Conservation (phyloP, 2,329 filamentous ascomycete genomes). For the Fusarium nematophilum region DNA sequence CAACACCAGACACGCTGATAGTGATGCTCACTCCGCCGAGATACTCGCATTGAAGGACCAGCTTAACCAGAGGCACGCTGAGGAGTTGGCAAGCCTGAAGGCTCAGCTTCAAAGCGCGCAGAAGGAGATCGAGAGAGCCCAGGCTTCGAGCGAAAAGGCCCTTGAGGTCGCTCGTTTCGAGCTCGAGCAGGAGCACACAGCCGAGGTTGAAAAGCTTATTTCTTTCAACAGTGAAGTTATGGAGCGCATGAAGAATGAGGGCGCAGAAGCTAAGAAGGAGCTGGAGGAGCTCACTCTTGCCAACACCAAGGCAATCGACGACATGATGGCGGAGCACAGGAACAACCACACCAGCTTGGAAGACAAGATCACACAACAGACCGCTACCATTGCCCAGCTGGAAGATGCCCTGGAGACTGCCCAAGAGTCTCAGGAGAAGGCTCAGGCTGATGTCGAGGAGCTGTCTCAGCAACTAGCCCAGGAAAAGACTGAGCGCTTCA, state of each 20-base stretch:
- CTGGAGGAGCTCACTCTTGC: slow-evolving; percentile 55
- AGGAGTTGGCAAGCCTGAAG: slow-evolving; percentile 51
- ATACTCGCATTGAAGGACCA: slow-evolving; percentile 54
- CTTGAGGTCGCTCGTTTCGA: slow-evolving; percentile 59
- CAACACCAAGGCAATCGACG: slow-evolving; percentile 54
- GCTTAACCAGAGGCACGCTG: slow-evolving; percentile 51
- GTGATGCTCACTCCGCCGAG: slow-evolving; percentile 50
- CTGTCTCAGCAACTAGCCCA: slow-evolving; percentile 66
- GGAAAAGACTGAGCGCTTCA: slow-evolving; percentile 70
- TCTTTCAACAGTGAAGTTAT: slow-evolving; percentile 56
- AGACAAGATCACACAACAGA: slow-evolving; percentile 51
- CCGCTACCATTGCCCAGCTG: slow-evolving; percentile 50
- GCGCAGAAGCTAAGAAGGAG: slow-evolving; percentile 53
- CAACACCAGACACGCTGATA: slow-evolving; percentile 44
- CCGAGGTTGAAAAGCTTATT: slow-evolving; percentile 60
- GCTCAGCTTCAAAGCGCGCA: slow-evolving; percentile 37
- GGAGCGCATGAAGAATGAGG: slow-evolving; percentile 54
- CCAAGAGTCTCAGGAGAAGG: slow-evolving; percentile 57
- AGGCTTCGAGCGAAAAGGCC: slow-evolving; percentile 56
- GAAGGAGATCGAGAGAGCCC: slow-evolving; percentile 59
- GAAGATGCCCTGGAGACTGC: slow-evolving; percentile 52
- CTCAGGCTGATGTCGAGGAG: slow-evolving; percentile 60
- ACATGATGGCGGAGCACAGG: slow-evolving; percentile 54
- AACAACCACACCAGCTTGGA: slow-evolving; percentile 48
- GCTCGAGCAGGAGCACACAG: slow-evolving; percentile 58